phyloP scores from a whole-genome alignment of 164 flowering plant genomes.

The Aristolochia fimbriata region DNA sequence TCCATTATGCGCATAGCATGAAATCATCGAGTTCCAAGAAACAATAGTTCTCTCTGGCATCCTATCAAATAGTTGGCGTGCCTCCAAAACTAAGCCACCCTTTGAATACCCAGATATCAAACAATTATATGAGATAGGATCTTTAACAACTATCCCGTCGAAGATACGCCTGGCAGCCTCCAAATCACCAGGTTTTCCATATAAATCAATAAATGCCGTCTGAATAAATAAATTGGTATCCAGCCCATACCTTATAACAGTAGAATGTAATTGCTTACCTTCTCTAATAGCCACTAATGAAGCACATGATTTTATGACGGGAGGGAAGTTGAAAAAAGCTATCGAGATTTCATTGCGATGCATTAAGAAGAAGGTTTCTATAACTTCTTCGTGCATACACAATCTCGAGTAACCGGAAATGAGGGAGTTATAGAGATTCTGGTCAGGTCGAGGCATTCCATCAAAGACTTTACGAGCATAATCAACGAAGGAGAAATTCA shows the following conservation, averaged over 20 bases:
- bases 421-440: conserved; percentile 11
- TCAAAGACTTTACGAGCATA: conserved; percentile 35
- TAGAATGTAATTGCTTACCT: conserved; percentile 35
- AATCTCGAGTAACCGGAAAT: conserved; percentile 18
- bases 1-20: conserved; percentile 36
- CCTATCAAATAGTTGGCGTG: conserved; percentile 30
- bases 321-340: conserved; percentile 20
- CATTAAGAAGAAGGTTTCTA: conserved; percentile 21
- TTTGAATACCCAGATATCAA: conserved; percentile 40
- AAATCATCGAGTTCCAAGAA: conserved; percentile 48
- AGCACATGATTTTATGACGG: conserved; percentile 29
- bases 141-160: conserved; percentile 31
- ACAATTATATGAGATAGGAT: conserved; percentile 31
- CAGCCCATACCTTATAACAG: conserved; percentile 23
- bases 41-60: conserved; percentile 29
- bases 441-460: conserved; percentile 28
- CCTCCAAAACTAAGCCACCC: conserved; percentile 23
- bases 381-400: conserved; percentile 18
- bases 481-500: conserved; percentile 10
- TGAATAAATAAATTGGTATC: conserved; percentile 23
- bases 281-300: conserved; percentile 12
- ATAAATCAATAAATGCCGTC: conserved; percentile 34
- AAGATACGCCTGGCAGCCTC: conserved; percentile 27
- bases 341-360: conserved; percentile 11
- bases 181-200: conserved; percentile 27